Evolutionary conservation across 176 grass and related monocot species (phyloP).

Genomic region (Echinochloa phyllopogon): DNA sequence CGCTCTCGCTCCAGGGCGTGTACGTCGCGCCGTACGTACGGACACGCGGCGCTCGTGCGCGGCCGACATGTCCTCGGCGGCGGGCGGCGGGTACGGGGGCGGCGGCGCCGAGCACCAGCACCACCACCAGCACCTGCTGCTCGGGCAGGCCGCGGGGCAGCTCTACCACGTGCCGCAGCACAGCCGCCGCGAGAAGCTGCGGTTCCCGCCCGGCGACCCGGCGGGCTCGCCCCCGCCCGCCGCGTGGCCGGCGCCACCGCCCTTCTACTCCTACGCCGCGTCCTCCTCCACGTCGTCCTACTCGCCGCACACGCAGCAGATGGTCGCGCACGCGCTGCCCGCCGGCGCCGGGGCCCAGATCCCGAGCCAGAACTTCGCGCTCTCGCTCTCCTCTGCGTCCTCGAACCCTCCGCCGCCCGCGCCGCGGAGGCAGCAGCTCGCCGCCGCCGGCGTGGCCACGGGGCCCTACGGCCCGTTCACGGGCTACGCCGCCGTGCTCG

Average conservation of each 20-base stretch:
- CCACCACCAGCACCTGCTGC: constrained; percentile 43
- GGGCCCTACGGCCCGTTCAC: constrained; percentile 91
- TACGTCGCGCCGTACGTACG: constrained; percentile 7
- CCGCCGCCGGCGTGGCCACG: constrained; percentile 5
- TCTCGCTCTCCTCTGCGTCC: constrained; percentile 69
- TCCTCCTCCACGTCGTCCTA: constrained; percentile 58
- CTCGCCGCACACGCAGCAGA: constrained; percentile 63
- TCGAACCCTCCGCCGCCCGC: constrained; percentile 50
- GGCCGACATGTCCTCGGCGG: constrained; percentile 65
- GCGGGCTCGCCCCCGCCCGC: constrained; percentile 22
- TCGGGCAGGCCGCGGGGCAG: constrained; percentile 63
- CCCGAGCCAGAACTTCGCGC: constrained; percentile 65
- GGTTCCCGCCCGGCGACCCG: constrained; percentile 71
- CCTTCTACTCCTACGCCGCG: constrained; percentile 59
- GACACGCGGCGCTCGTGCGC: not conserved
- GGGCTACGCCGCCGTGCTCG: constrained; percentile 81
- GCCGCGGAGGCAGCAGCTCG: constrained; percentile 49
- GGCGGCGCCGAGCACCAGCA: constrained; percentile 53
- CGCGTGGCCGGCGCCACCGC: constrained; percentile 40
- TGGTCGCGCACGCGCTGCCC: constrained; percentile 41
- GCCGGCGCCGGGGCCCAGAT: constrained; percentile 49
- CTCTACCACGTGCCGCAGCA: constrained; percentile 95
- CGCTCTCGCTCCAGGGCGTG: constrained; percentile 41
- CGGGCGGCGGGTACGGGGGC: constrained; percentile 58
- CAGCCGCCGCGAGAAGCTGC: constrained; percentile 92